Base-by-base conservation (phyloP, 495 filamentous ascomycete genomes). In the Halenospora varia region DNA sequence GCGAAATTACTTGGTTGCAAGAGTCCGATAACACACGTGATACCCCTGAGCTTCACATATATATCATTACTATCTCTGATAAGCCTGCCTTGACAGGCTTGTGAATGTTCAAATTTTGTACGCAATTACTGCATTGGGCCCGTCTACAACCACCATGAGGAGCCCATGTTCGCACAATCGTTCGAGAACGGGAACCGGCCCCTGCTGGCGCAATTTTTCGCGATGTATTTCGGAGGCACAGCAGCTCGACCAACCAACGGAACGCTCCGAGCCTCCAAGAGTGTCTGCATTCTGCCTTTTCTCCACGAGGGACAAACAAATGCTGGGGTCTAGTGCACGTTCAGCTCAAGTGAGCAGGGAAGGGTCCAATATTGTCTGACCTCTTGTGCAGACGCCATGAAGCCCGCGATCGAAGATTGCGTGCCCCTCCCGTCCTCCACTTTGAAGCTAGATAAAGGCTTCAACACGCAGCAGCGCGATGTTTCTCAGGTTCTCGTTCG, bases 331-430 rank as follows among this genome's bases (percentile, higher is more conserved):
- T 25, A 24, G n/a, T n/a, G 47, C 47, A 49, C 47, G 47, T 49
- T 49, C 47, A 49, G 47, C 47, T 49, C 47, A 13, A 23, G 19
- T 20, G 6, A 3, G 47, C 19, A 3, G 10, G 23, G 18, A 9
- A 49, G 4, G 18, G 47, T 49, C 10, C 47, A 49, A 49, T 49
- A 49, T 49, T 49, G 47, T 49, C 47, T 49, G 23, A 49, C 47
- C 23, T 24, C 4, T 6, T 25, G 42, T 49, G 47, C 47, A 49
- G 47, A 49, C 47, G 47, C 47, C 47, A 49, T 49, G 18, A 24
- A 20, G 18, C 42, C 18, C 8, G 17, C 3, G 11, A 10, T 23
- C 47, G 20, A 49, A 6, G 20, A 25, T 49, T 25, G 19, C 20
- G 19, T 49, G 47, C 23, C 20, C 47, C 47, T 3, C 19, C 19